A percentile compares a stretch with the other conserved stretches of the same genome.
These are phyloP conservation scores for Polytolypa hystricis DNA, from an alignment of 2,329 filamentous ascomycete genomes.

Conservation along the genomic window DNA sequence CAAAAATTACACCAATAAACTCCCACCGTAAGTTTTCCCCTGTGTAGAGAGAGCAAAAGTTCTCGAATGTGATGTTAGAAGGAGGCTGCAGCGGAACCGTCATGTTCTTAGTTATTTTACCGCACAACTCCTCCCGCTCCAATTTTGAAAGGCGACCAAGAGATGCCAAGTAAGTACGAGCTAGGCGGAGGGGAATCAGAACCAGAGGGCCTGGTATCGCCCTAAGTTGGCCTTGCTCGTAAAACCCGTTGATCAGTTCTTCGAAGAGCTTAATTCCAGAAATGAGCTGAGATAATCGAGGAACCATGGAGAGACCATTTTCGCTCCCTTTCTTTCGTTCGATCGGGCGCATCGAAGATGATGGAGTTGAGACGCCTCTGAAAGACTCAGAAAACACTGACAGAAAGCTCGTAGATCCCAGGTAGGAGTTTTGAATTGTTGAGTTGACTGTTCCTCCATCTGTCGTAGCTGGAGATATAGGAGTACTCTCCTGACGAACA, in stretches of 20 bases:
- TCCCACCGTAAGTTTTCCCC: conserved; percentile 16
- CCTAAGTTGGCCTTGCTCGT: conserved; percentile 20
- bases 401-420: conserved; percentile 26
- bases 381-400: conserved; percentile 16
- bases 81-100: conserved; percentile 15
- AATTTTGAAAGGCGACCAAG: too few relatives aligned
- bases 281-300: conserved; percentile 16
- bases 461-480: conserved; percentile 1
- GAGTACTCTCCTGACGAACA: too few relatives aligned
- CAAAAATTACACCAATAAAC: conserved; percentile 16
- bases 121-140: conserved; percentile 9
- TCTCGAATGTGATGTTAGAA: conserved; percentile 16
- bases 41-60: conserved; percentile 27
- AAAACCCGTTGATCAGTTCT: conserved; percentile 15
- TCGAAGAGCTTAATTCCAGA: conserved; percentile 12
- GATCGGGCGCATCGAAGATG: conserved; percentile 4
- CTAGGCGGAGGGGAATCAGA: conserved; percentile 20
- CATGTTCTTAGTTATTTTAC: conserved; percentile 20
- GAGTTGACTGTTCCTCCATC: conserved; percentile 5
- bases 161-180: conserved; percentile 12
- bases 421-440: conserved; percentile 17
- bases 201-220: conserved; percentile 27
- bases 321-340: conserved; percentile 7
- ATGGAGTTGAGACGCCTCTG: too few relatives aligned
- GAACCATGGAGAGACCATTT: conserved; percentile 11